These are phyloP conservation scores for Amphichorda felina DNA, from an alignment of 2,329 filamentous ascomycete species.

Conservation along the genomic window DNA sequence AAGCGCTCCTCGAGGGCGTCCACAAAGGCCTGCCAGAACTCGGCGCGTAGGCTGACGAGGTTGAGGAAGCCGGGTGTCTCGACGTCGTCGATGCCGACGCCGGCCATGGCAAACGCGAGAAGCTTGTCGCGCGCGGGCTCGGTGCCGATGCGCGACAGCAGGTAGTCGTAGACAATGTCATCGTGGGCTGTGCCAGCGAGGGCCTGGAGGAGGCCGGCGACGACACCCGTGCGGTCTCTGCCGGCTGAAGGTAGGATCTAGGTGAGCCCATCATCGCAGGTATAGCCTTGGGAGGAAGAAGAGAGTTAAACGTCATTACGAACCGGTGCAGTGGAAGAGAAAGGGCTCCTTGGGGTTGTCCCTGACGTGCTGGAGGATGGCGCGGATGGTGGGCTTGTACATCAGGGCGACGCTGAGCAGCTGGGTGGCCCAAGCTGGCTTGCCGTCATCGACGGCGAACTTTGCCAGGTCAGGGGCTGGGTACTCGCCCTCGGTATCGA, in stretches of 20 bases:
- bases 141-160: constrained; percentile 40
- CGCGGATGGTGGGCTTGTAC: constrained; percentile 28
- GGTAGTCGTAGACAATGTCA: constrained; percentile 33
- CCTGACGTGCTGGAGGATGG: constrained; percentile 34
- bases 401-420: constrained; percentile 32
- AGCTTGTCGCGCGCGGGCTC: constrained; percentile 38
- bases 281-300: background rate
- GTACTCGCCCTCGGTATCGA: constrained; percentile 19
- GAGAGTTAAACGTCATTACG: too few species aligned
- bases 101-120: constrained; percentile 25
- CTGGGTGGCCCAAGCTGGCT: constrained; percentile 30
- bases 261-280: background rate
- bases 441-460: constrained; percentile 33
- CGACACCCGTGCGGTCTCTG: constrained; percentile 40
- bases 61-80: constrained; percentile 37
- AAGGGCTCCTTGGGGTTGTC: constrained; percentile 31
- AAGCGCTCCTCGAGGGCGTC: constrained; percentile 28
- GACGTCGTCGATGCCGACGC: constrained; percentile 19
- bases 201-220: constrained; percentile 36
- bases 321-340: constrained; percentile 43
- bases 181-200: constrained; percentile 33
- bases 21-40: constrained; percentile 33
- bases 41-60: constrained; percentile 27
- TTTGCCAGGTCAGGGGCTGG: constrained; percentile 21
- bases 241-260: constrained; percentile 31